Base-by-base conservation (phyloP, 208 protist genomes). In the Leishmania tarentolae region DNA sequence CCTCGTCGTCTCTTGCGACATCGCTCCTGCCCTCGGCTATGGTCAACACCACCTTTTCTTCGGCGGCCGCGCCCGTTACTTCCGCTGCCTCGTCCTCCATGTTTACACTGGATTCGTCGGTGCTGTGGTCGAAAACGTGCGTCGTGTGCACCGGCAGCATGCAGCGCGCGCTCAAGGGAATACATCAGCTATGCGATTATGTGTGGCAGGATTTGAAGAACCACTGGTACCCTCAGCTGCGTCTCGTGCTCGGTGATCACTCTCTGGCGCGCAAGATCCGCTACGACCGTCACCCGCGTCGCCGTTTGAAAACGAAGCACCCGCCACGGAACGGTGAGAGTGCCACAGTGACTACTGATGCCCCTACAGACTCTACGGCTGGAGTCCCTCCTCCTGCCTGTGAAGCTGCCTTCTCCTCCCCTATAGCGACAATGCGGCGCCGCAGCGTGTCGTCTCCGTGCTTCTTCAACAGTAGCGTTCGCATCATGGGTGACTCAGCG, bases 161-260 rank as follows among this genome's bases (percentile, higher is more conserved):
- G 8, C 81, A 80, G 37, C 75, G 65, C 15, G 76, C 76, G 37
- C 52, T 76, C 37, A 76, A 63, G 17, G 46, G 81, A 42, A 44
- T 84, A 8, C 65, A 80, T 50, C 35, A 42, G 21, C 15, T 84
- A 19, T 84, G 81, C 70, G 56, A 42, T 40, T 84, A 80, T 53
- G 69, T 84, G 19, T 84, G 81, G 81, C 61, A 65, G 35, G 84
- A 87, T 44, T 42, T 87, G 37, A 78, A 77, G 66, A 5, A 84
- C 7, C 84, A 87, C 70, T 87, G 84, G 84, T 87, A 87, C 74
- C 84, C 84, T 21, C 84, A 87, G 76, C 76, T 87, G 72, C 79
- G 78, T 3, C 72, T 87, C 31, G 84, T 87, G 40, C 76, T 87
- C 59, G 84, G 84, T 6, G 81, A 84, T 65, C 81, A 77, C 76